Percentiles rank a stretch among this genome's conserved stretches.
Conservation (phyloP, 257 asterid genomes). For the Fraxinus pennsylvanica region DNA sequence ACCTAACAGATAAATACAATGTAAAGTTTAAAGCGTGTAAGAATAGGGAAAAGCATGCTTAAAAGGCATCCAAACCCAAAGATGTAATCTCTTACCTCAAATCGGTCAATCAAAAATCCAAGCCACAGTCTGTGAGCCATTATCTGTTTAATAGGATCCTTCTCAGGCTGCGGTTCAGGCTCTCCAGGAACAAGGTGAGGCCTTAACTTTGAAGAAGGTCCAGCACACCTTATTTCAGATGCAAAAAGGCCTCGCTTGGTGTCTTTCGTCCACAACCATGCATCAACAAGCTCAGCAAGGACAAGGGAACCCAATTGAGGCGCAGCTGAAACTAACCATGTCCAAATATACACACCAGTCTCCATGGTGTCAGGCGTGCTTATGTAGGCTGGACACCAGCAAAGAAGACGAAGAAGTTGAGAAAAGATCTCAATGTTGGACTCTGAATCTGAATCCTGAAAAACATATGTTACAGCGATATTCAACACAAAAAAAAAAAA, state of each 20-base stretch:
- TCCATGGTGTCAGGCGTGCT: slow-evolving; percentile 90
- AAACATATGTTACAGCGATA: slow-evolving; percentile 27
- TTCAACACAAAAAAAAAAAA: slow-evolving; percentile 1
- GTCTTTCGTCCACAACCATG: slow-evolving; percentile 98
- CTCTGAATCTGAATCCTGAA: slow-evolving; percentile 77
- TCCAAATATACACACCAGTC: slow-evolving; percentile 96
- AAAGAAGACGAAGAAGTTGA: slow-evolving; percentile 95
- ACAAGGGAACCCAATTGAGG: slow-evolving; percentile 96
- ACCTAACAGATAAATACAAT: background rate
- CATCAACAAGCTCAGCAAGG: slow-evolving; percentile 97
- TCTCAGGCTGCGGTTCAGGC: slow-evolving; percentile 76
- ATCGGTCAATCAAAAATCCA: slow-evolving; percentile 91
- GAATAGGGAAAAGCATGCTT: slow-evolving; percentile 9
- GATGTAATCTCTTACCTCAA: slow-evolving; percentile 65
- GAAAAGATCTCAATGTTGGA: slow-evolving; percentile 81
- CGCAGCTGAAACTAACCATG: slow-evolving; percentile 99
- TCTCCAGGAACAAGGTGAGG: slow-evolving; percentile 98
- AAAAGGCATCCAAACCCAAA: slow-evolving; percentile 24
- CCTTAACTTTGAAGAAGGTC: slow-evolving; percentile 94
- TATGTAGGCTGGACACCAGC: slow-evolving; percentile 99
- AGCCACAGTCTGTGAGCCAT: slow-evolving; percentile 97
- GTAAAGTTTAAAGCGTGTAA: slow-evolving; percentile 16
- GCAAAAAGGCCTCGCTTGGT: slow-evolving; percentile 99
- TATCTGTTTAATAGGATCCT: slow-evolving; percentile 88
- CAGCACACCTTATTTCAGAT: slow-evolving; percentile 69